A percentile compares a stretch with the other conserved stretches of the same genome.
Evolutionary conservation across 2,329 filamentous ascomycete species (phyloP).

Genomic region (Fusarium udum): DNA sequence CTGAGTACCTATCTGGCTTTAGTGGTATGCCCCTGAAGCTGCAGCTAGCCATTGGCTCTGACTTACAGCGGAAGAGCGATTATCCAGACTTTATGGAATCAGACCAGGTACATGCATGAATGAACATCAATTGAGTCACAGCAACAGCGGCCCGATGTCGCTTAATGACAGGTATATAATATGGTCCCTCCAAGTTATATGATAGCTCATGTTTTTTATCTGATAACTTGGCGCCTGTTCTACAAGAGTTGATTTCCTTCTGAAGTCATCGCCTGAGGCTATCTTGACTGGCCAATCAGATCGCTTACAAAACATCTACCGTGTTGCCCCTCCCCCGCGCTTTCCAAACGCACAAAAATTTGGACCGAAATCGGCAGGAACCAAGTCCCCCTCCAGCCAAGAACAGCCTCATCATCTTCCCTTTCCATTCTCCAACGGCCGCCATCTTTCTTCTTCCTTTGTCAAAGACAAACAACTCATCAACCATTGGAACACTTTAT

Average conservation of each 20-base stretch:
- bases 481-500: background rate
- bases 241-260: background rate
- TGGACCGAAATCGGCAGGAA: slow-evolving; percentile 30
- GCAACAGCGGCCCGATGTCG: slow-evolving; percentile 23
- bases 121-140: slow-evolving; percentile 24
- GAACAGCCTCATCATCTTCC: background rate
- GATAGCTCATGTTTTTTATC: background rate
- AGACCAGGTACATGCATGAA: background rate
- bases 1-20: background rate
- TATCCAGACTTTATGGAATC: slow-evolving; percentile 27
- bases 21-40: background rate
- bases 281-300: slow-evolving; percentile 9
- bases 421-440: slow-evolving; percentile 29
- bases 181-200: no score
- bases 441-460: slow-evolving; percentile 17
- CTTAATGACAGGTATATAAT: slow-evolving; percentile 2
- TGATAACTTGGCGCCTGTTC: background rate
- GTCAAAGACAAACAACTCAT: slow-evolving; percentile 10
- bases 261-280: slow-evolving; percentile 5
- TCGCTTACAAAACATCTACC: background rate
- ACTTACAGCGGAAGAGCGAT: slow-evolving; percentile 26
- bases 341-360: slow-evolving; percentile 13
- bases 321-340: slow-evolving; percentile 24
- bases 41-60: background rate
- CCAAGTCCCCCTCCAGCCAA: background rate